Conservation (phyloP, 495 filamentous ascomycete genomes). For the Halenospora varia region DNA sequence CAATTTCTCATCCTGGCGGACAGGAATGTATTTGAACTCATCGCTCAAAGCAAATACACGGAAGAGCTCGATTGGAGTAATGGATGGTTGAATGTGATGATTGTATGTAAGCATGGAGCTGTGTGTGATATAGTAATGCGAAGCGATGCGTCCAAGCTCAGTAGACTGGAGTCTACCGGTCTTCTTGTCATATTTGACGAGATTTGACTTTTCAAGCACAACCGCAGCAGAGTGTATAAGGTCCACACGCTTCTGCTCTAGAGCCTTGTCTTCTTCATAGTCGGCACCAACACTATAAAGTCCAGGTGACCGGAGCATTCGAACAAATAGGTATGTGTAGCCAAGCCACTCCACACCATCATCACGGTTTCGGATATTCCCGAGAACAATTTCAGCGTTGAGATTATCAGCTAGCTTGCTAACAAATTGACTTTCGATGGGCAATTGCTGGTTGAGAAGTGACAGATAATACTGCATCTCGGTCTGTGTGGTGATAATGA, state of each 20-base stretch:
- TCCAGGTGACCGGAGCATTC: conserved; percentile 94
- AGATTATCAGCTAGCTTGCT: conserved; percentile 93
- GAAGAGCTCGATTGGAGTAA: conserved; percentile 92
- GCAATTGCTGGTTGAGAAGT: conserved; percentile 92
- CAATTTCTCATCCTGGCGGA: conserved; percentile 95
- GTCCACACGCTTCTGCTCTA: conserved; percentile 96
- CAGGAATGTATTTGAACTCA: conserved; percentile 98
- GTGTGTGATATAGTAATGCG: conserved; percentile 97
- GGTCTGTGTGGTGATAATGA: conserved; percentile 92
- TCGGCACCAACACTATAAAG: conserved; percentile 94
- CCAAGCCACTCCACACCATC: conserved; percentile 98
- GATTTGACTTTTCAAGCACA: conserved; percentile 79
- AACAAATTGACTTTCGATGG: conserved; percentile 94
- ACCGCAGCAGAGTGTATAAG: conserved; percentile 90
- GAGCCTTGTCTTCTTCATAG: conserved; percentile 83
- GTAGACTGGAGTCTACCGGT: conserved; percentile 85
- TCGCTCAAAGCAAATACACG: conserved; percentile 95
- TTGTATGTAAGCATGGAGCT: conserved; percentile 97
- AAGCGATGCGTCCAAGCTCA: conserved; percentile 91
- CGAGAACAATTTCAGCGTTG: conserved; percentile 94
- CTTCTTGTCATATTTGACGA: conserved; percentile 95
- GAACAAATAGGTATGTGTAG: conserved; percentile 96
- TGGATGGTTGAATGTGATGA: conserved; percentile 87
- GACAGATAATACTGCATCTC: conserved; percentile 98
- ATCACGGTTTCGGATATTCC: conserved; percentile 87